A percentile compares a stretch with the other conserved stretches of the same genome.
Evolutionary conservation across 768 basidiomycete species (phyloP).

Genomic region (Auricularia cornea): DNA sequence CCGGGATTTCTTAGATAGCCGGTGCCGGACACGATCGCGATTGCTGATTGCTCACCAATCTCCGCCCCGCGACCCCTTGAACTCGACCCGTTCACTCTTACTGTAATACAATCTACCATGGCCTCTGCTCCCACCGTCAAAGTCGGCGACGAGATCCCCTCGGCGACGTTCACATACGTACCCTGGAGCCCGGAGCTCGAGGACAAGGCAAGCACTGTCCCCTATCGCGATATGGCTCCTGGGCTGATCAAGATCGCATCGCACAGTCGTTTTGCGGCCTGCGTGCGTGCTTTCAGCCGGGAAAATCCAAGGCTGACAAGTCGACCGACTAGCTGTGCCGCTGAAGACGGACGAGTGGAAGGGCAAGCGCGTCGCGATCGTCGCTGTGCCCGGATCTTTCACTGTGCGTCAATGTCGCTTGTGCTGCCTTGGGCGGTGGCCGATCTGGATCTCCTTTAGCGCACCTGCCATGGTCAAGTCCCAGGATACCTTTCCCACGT

Average conservation of each 20-base stretch:
- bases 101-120: not conserved
- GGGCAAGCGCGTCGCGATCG: slow-evolving; percentile 72
- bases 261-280: slow-evolving; percentile 60
- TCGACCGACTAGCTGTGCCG: slow-evolving; percentile 32
- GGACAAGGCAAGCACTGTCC: slow-evolving; percentile 36
- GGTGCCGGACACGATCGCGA: no score
- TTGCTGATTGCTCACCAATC: no score
- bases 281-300: slow-evolving; percentile 36
- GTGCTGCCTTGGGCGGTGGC: no score
- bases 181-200: slow-evolving; percentile 58
- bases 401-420: slow-evolving; percentile 40
- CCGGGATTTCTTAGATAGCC: no score
- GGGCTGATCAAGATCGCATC: slow-evolving; percentile 3
- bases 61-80: no score
- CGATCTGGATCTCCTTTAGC: not conserved
- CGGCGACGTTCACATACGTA: slow-evolving; percentile 42
- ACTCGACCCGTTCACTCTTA: no score
- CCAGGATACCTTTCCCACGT: slow-evolving; percentile 21
- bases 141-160: slow-evolving; percentile 45
- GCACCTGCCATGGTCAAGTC: slow-evolving; percentile 15
- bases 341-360: slow-evolving; percentile 61
- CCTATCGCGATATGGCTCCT: not conserved
- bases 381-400: slow-evolving; percentile 76
- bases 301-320: not conserved
- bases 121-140: slow-evolving; percentile 22